Conservation (phyloP, 2,329 filamentous ascomycete species). For the Raffaelea albimanens region DNA sequence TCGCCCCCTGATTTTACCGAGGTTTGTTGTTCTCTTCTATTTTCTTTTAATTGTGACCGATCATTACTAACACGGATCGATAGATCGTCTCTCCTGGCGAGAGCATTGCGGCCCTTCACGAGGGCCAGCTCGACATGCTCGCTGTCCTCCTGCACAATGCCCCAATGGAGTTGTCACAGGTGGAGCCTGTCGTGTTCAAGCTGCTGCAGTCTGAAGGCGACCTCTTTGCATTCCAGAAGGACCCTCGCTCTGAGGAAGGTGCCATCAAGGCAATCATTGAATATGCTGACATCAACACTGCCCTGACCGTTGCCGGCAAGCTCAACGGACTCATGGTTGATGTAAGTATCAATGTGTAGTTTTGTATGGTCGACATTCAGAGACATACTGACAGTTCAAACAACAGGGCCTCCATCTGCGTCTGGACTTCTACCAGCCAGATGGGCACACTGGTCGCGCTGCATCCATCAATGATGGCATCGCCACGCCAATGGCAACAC, state of each 20-base stretch:
- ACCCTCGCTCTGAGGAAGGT: conserved; percentile 29
- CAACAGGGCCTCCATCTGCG: conserved; percentile 12
- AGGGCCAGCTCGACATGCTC: conserved; percentile 46
- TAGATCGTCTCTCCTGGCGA: conserved; percentile 21
- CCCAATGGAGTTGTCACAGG: conserved; percentile 7
- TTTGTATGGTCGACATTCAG: neutral
- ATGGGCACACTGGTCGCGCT: conserved; percentile 6
- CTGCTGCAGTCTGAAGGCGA: conserved; percentile 38
- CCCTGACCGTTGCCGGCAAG: conserved; percentile 28
- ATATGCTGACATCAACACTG: conserved; percentile 39
- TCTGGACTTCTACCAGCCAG: conserved; percentile 9
- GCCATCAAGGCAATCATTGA: conserved; percentile 40
- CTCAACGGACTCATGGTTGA: conserved; percentile 28
- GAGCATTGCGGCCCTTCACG: conserved; percentile 30
- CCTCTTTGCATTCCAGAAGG: conserved; percentile 40
- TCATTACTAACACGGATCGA: neutral
- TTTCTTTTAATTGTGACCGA: neutral
- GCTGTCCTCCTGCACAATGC: conserved; percentile 21
- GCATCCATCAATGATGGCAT: conserved; percentile 6
- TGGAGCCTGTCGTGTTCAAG: conserved; percentile 29
- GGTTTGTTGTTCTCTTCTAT: conserved; percentile 17
- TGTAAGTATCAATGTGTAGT: conserved; percentile 18
- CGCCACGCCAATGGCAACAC: conserved; percentile 13
- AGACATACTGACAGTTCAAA: neutral
- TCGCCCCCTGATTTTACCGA: conserved; percentile 33